Base-by-base conservation (phyloP, 345 rosid species). In the Draba incana region DNA sequence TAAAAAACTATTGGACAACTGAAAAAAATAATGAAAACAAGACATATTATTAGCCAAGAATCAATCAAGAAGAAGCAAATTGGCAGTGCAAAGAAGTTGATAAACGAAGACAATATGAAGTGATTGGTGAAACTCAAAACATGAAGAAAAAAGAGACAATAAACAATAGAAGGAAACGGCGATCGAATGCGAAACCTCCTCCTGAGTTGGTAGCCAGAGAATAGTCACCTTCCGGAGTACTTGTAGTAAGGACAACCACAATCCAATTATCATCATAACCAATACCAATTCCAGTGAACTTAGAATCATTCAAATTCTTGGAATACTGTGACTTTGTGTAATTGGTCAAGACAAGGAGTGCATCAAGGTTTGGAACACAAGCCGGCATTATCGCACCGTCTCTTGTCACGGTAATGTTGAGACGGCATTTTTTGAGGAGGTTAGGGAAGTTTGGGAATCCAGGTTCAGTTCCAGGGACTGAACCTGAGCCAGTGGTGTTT, bases 181-280 rank as follows among this genome's bases (percentile, higher is more conserved):
- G 12, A 20, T 28, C 43, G 5, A 63, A 12, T 2, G 57, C 0
- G 3, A 71, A 45, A 45, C 33, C 64, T 44, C 57, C 44, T 1
- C 57, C 44, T 1, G 76, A 71, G 35, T 37, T 54, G 8, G 30
- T 16, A 6, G 73, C 64, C 1, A 84, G 61, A 56, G 51, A 71
- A 62, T 7, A 90, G 75, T 84, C 80, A 74, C 96, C 97, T 8
- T 75, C 88, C 1, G 89, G 64, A 15, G 92, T 77, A 61, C 10
- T 80, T 2, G 96, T 93, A 46, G 92, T 81, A 56, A 88, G 78
- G 46, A 93, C 75, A 39, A 87, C 92, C 9, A 93, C 96, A 10
- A 85, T 78, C 98, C 98, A 93, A 74, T 84, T 54, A 31, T 78
- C 83, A 4, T 90, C 85, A 41, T 91, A 84, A 56, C 91, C 88